Conservation (phyloP, 108 stramenopile species). For the Cylindrotheca fusiformis region DNA sequence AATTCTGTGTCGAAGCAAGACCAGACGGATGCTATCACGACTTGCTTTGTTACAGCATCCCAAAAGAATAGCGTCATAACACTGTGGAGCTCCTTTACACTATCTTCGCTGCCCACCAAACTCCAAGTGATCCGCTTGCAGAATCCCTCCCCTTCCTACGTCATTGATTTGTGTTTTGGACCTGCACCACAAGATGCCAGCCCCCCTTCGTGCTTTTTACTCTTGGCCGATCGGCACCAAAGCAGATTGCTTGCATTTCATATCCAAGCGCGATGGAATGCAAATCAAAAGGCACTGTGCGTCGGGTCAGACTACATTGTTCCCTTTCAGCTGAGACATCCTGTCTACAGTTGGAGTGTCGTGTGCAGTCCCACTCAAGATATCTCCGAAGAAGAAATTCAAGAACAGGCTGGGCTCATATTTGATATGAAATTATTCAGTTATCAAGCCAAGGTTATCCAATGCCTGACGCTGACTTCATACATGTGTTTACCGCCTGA, state of each 20-base stretch:
- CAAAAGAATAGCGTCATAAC: conserved; percentile 53
- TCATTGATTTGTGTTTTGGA: conserved; percentile 51
- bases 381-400: conserved; percentile 37
- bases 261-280: conserved; percentile 49
- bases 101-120: conserved; percentile 27
- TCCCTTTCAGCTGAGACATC: conserved; percentile 61
- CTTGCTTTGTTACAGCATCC: conserved; percentile 66
- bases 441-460: conserved; percentile 67
- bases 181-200: conserved; percentile 36
- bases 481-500: conserved; percentile 60
- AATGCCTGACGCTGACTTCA: conserved; percentile 54
- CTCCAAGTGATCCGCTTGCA: conserved; percentile 52
- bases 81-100: conserved; percentile 66
- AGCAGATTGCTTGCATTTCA: conserved; percentile 61
- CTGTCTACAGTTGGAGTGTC: conserved; percentile 61
- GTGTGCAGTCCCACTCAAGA: conserved; percentile 28
- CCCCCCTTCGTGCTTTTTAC: conserved; percentile 62
- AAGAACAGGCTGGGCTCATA: conserved; percentile 19
- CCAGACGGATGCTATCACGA: conserved; percentile 37
- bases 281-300: conserved; percentile 25
- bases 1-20: conserved; percentile 10
- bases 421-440: conserved; percentile 60
- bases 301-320: conserved; percentile 73
- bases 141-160: conserved; percentile 33
- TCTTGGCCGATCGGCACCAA: conserved; percentile 50